Conservation (phyloP, 73 alveolate species). For the Symbiodinium natans region DNA sequence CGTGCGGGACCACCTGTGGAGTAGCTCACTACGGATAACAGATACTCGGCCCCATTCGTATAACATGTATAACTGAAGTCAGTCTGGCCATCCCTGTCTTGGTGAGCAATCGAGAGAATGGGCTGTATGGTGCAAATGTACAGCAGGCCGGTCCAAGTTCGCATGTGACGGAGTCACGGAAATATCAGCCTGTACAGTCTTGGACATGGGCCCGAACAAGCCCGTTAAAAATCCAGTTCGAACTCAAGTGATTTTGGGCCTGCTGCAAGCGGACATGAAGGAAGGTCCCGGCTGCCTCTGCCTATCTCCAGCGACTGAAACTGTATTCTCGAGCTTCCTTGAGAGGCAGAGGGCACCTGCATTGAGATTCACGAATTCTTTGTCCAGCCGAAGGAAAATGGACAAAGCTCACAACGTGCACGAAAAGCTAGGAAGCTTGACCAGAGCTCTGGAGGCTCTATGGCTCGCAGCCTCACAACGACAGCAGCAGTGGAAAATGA, state of each 20-base stretch:
- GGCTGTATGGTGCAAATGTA: background rate
- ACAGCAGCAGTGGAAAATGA: background rate
- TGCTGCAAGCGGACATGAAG: too few species aligned
- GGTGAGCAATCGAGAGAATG: too few species aligned
- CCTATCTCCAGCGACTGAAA: too few species aligned
- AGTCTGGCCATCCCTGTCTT: too few species aligned
- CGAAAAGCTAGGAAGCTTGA: too few species aligned
- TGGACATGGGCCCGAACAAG: background rate
- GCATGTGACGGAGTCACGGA: background rate
- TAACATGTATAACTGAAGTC: too few species aligned
- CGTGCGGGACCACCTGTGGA: too few species aligned
- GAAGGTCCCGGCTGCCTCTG: too few species aligned
- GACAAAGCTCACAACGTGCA: background rate
- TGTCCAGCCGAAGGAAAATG: constrained; percentile 7
- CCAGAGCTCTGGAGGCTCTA: too few species aligned
- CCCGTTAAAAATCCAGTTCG: background rate
- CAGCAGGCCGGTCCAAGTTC: background rate
- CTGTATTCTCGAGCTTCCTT: background rate
- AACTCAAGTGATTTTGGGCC: background rate
- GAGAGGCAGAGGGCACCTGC: background rate
- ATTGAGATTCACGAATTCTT: background rate
- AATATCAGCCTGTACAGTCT: background rate
- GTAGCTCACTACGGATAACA: too few species aligned
- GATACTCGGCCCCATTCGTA: background rate
- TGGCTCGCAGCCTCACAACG: too few species aligned